Evolutionary conservation across 1,139 yeast species (phyloP).

Genomic region (Blastobotrys serpentis): DNA sequence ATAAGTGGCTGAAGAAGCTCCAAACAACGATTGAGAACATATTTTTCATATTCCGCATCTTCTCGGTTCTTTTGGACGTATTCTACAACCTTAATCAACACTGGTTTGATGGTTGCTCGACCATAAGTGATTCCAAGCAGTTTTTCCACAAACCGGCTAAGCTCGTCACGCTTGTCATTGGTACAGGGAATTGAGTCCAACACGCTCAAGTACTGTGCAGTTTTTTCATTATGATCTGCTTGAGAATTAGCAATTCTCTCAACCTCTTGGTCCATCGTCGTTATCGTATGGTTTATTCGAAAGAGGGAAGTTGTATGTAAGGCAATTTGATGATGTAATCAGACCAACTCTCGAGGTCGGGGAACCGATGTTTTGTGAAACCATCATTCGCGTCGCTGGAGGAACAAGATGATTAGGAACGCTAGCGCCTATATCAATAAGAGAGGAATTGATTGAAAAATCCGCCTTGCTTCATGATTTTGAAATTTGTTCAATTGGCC

Average conservation of each 20-base stretch:
- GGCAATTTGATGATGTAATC: neutral
- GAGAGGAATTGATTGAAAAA: no score
- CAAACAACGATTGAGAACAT: slow-evolving; percentile 12
- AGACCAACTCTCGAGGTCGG: no score
- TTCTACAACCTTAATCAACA: slow-evolving; percentile 17
- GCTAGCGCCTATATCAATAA: no score
- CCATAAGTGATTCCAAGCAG: slow-evolving; percentile 19
- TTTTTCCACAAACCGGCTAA: slow-evolving; percentile 14
- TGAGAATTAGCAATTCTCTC: slow-evolving; percentile 13
- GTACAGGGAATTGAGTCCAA: slow-evolving; percentile 8
- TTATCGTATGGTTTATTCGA: neutral
- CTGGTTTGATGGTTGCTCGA: slow-evolving; percentile 19
- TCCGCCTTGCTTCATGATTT: no score
- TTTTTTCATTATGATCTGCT: slow-evolving; percentile 11
- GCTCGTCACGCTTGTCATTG: slow-evolving; percentile 1
- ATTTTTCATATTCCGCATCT: slow-evolving; percentile 9
- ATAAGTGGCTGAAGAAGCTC: slow-evolving; percentile 26
- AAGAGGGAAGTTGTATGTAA: neutral
- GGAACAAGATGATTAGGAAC: no score
- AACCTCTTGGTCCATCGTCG: slow-evolving; percentile 8
- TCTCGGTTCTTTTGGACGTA: slow-evolving; percentile 13
- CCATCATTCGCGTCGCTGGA: no score
- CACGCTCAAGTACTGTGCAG: slow-evolving; percentile 6
- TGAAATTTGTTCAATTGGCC: no score
- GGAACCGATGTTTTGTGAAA: no score